These are phyloP conservation scores for Magnolia sinica DNA, from an alignment of 164 flowering plant genomes.

Conservation along the genomic window DNA sequence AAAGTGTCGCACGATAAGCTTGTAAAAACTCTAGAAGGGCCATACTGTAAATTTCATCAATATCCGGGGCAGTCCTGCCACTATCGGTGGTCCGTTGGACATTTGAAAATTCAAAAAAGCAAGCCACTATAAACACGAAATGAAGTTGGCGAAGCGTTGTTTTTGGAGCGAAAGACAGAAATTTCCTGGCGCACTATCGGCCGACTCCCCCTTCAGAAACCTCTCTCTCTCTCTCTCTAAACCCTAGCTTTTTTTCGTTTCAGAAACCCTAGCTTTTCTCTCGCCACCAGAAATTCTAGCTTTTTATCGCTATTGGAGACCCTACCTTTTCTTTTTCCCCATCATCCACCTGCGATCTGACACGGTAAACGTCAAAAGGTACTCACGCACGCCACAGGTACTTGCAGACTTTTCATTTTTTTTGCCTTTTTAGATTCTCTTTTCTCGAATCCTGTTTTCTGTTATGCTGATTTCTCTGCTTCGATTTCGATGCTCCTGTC, in stretches of 20 bases:
- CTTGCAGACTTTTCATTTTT: not conserved
- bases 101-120: slow-evolving; percentile 7
- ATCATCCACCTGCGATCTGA: not conserved
- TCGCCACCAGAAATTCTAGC: not conserved
- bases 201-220: not conserved
- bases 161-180: not conserved
- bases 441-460: not conserved
- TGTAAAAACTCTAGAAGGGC: too few relatives aligned
- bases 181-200: not conserved
- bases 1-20: too few relatives aligned
- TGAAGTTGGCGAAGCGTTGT: not conserved
- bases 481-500: not conserved
- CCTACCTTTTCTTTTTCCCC: not conserved
- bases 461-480: not conserved
- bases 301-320: not conserved
- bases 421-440: not conserved
- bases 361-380: not conserved
- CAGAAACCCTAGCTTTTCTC: not conserved
- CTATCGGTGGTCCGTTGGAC: not conserved
- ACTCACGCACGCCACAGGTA: not conserved
- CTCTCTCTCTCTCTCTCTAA: not conserved
- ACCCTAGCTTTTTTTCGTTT: not conserved
- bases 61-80: too few relatives aligned
- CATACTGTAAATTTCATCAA: too few relatives aligned
- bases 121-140: not conserved